These are phyloP conservation scores for Vitis cinerea DNA, from an alignment of 164 flowering plant species.

Conservation along the genomic window DNA sequence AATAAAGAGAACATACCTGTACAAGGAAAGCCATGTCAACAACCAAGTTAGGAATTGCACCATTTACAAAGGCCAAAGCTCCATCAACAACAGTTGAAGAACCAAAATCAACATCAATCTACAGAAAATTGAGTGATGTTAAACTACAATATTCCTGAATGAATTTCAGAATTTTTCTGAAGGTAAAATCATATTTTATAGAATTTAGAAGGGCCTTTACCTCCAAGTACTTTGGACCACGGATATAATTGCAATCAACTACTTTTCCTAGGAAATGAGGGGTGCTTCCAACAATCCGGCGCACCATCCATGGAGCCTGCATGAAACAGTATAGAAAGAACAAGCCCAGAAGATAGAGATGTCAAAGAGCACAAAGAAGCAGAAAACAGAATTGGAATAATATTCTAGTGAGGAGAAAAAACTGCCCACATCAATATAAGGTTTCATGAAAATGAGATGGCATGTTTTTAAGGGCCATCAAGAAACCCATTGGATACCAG, in stretches of 20 bases:
- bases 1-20: slow-evolving; percentile 54
- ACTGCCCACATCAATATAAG: neutral
- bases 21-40: slow-evolving; percentile 99
- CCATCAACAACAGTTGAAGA: slow-evolving; percentile 99
- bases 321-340: slow-evolving; percentile 6
- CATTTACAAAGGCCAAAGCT: slow-evolving; percentile 92
- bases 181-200: neutral
- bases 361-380: neutral
- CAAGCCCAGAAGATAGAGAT: neutral
- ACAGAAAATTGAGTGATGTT: slow-evolving; percentile 24
- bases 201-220: slow-evolving; percentile 35
- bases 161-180: too few species aligned
- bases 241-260: slow-evolving; percentile 96
- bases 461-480: too few species aligned
- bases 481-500: neutral
- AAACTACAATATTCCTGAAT: neutral
- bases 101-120: slow-evolving; percentile 98
- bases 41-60: slow-evolving; percentile 88
- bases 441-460: neutral
- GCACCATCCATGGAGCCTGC: slow-evolving; percentile 99
- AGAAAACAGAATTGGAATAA: neutral
- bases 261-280: slow-evolving; percentile 97
- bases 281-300: slow-evolving; percentile 98
- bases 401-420: neutral
- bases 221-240: slow-evolving; percentile 85